phyloP scores from a whole-genome alignment of 2,329 filamentous ascomycete genomes.

The Aspergillus jensenii region DNA sequence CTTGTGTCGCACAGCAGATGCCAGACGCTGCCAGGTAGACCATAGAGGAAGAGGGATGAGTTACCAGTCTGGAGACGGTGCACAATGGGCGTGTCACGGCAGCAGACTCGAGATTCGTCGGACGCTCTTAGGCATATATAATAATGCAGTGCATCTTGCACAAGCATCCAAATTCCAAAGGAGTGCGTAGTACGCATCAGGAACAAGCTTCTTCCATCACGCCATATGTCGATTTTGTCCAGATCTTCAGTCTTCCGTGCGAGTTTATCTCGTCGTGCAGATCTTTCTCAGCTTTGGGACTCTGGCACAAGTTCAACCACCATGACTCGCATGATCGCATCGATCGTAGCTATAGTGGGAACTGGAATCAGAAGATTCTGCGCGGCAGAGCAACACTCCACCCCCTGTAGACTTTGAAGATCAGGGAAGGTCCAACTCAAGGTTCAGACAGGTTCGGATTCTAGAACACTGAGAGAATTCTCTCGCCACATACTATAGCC shows the following conservation, averaged over 20 bases:
- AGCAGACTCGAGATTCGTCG: not conserved
- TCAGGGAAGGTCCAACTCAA: not conserved
- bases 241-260: not conserved
- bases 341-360: not conserved
- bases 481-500: not conserved
- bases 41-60: no score
- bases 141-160: no score
- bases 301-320: not conserved
- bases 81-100: not conserved
- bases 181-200: no score
- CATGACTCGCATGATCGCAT: not conserved
- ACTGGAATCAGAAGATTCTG: no score
- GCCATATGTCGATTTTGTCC: not conserved
- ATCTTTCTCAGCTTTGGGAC: not conserved
- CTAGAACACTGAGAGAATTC: not conserved
- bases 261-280: slow-evolving; percentile 1
- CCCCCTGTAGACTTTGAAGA: not conserved
- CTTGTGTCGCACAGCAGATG: not conserved
- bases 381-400: no score
- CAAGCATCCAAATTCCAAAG: not conserved
- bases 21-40: not conserved
- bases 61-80: no score
- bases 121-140: not conserved
- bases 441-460: not conserved
- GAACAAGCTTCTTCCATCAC: no score